Evolutionary conservation across 768 basidiomycete genomes (phyloP).

Genomic region (Phanerochaete sordida): DNA sequence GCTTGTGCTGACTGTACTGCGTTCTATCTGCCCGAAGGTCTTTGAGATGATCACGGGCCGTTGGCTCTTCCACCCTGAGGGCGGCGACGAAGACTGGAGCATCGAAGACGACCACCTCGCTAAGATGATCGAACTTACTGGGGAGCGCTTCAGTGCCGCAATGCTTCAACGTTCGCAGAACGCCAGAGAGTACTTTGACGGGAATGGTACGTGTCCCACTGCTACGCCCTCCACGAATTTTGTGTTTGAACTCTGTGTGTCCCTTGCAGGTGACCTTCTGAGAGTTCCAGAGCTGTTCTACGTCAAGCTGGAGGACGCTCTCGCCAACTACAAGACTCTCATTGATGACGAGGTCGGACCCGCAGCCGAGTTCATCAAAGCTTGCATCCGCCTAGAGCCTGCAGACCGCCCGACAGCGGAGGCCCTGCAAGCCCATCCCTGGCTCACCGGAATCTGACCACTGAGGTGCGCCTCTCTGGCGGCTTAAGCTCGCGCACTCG

Average conservation of each 20-base stretch:
- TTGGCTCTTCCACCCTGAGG: slow-evolving; percentile 21
- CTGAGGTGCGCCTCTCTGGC: too few relatives aligned
- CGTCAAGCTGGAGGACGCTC: not conserved
- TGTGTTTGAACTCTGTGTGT: too few relatives aligned
- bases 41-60: slow-evolving; percentile 26
- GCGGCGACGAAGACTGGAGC: slow-evolving; percentile 11
- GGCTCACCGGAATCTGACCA: too few relatives aligned
- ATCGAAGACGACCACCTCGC: slow-evolving; percentile 29
- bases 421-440: not conserved
- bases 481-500: too few relatives aligned
- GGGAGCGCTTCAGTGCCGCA: slow-evolving; percentile 16
- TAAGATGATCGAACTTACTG: slow-evolving; percentile 28
- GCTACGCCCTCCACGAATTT: not conserved
- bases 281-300: not conserved
- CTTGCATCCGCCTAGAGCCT: slow-evolving; percentile 2
- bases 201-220: not conserved
- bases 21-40: slow-evolving; percentile 11
- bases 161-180: slow-evolving; percentile 13
- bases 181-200: slow-evolving; percentile 6
- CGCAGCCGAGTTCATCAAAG: slow-evolving; percentile 2
- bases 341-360: not conserved
- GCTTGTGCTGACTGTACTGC: too few relatives aligned
- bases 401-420: slow-evolving; percentile 4
- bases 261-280: not conserved
- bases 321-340: not conserved